These are phyloP conservation scores for Thraustochytrium striatum DNA, from an alignment of 352 stramenopile species.

Conservation along the genomic window DNA sequence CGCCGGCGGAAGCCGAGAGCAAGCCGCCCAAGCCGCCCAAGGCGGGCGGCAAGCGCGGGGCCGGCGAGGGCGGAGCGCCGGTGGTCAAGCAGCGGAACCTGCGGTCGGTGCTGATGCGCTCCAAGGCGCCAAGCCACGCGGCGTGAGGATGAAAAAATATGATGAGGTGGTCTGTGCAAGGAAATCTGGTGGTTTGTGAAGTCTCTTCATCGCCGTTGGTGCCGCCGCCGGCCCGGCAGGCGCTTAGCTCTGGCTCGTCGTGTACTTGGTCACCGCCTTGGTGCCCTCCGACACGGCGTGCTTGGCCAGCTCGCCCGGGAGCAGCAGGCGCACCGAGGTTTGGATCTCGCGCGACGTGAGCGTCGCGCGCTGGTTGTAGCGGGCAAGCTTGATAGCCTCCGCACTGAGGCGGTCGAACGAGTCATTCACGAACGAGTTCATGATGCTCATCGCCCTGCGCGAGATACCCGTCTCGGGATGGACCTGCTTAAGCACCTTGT, in stretches of 20 bases:
- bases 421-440: constrained; percentile 95
- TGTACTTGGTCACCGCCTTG: constrained; percentile 83
- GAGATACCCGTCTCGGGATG: constrained; percentile 61
- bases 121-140: too few species aligned
- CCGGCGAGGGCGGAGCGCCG: too few species aligned
- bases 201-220: too few species aligned
- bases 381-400: constrained; percentile 88
- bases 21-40: neutral
- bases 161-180: too few species aligned
- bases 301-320: constrained; percentile 93
- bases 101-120: too few species aligned
- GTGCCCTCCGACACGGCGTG: constrained; percentile 93
- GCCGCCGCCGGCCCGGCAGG: too few species aligned
- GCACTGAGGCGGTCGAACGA: constrained; percentile 95
- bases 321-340: constrained; percentile 91
- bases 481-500: constrained; percentile 73
- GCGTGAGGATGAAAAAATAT: too few species aligned
- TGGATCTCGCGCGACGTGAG: constrained; percentile 93
- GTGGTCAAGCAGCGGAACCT: too few species aligned
- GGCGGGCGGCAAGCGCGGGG: too few species aligned
- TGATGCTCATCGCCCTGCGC: constrained; percentile 62
- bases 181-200: too few species aligned
- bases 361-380: constrained; percentile 98
- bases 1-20: too few species aligned
- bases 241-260: too few species aligned